Percentiles rank a stretch among this genome's conserved stretches.
phyloP scores from a whole-genome alignment of 768 basidiomycete genomes.

The Leccinum boreale region DNA sequence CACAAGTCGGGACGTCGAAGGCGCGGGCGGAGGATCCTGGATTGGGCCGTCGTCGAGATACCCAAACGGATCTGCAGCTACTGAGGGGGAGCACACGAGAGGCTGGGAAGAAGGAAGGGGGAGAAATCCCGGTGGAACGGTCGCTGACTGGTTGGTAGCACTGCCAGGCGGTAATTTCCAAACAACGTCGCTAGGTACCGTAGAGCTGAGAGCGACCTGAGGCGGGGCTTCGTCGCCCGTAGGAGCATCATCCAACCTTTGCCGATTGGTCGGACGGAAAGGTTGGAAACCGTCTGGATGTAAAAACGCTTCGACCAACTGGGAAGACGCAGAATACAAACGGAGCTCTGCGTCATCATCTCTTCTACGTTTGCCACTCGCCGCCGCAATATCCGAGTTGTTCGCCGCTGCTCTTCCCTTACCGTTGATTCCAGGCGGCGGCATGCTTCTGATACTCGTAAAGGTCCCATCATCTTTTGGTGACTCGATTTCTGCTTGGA shows the following conservation, averaged over 20 bases:
- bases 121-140: conserved; percentile 16
- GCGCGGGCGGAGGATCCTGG: conserved; percentile 22
- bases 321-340: conserved; percentile 54
- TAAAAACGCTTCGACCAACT: conserved; percentile 50
- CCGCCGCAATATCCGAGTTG: conserved; percentile 10
- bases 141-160: not conserved
- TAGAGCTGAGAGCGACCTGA: not conserved
- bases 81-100: conserved; percentile 7
- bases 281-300: conserved; percentile 15
- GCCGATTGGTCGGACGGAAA: conserved; percentile 21
- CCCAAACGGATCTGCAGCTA: conserved; percentile 53
- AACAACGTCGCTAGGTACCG: not conserved
- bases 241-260: conserved; percentile 12
- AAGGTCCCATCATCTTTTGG: conserved; percentile 53
- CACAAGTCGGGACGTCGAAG: conserved; percentile 24
- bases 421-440: conserved; percentile 51
- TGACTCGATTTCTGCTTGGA: conserved; percentile 64
- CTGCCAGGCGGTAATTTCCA: not conserved
- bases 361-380: conserved; percentile 49
- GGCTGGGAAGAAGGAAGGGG: not conserved
- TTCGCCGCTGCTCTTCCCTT: conserved; percentile 35
- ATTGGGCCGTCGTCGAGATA: conserved; percentile 46
- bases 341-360: conserved; percentile 53
- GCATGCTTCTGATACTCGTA: conserved; percentile 59
- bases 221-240: not conserved